Evolutionary conservation across 2,329 filamentous ascomycete genomes (phyloP), one percentile per base, ranked within the genome.

Genomic region (Diplodia sapinea): DNA sequence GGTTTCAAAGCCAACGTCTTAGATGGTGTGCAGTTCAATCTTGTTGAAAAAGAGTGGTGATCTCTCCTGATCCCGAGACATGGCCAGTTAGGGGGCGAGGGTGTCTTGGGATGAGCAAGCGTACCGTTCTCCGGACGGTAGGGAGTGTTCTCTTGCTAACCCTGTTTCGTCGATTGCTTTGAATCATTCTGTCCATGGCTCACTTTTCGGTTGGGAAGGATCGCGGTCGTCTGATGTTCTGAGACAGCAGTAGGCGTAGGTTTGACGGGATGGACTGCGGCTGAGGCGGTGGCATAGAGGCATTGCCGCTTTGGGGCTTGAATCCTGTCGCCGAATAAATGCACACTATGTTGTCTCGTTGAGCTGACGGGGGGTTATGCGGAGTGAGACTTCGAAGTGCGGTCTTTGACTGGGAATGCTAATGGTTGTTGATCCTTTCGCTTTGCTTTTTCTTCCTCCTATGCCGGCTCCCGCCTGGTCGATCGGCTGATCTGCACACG

Each of bases 401-500:
- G 6, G 31, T 33, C 4, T 7, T 33, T 33, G 31, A 7, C 6
- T 33, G 31, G 5, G 31, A 26, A 26, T 26, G 3, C 26, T 36
- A 11, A 36, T 11, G 33, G 33, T 36, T 11, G 33, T 36, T 36
- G 33, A 11, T 36, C 33, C 33, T 36, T 8, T 26, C 33, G 33
- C 40, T 47, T 47, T n/a, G 17, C 43, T 20, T 20, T 47, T 47
- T n/a, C 38, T n/a, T 43, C 6, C n/a, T 20, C 43, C 11, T 4
- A 47, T 47, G 43, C 43, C 7, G 43, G 12, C 43, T 47, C 17
- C 43, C 43, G 43, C n/a, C 17, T 11, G 20, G 20, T 38, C 9
- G 43, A 47, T 47, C 43, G 17, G 43, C 43, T 47, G 43, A 47
- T 47, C 43, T 47, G 43, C 43, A 47, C 43, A 47, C 43, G 50